Evolutionary conservation across 495 filamentous ascomycete species (phyloP), one percentile per base, ranked within the genome.

Genomic region (Darksidea phi): DNA sequence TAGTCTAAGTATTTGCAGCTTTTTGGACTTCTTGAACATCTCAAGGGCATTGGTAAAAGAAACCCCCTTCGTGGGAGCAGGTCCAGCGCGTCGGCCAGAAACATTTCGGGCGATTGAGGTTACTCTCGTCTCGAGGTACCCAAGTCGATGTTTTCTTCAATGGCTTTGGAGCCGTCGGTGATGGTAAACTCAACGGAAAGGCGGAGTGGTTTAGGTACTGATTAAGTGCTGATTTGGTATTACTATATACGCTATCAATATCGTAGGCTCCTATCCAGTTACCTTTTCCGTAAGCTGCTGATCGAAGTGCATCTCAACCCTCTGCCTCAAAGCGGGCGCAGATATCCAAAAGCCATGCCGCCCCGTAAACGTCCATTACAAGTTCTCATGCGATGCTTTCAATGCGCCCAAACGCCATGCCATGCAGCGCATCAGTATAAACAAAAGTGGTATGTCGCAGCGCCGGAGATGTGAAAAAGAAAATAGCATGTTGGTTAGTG

Each of bases 351-450:
- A 43, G 41, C 41, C 5, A 43, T 43, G 41, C 28, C 28, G 28
- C 28, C 41, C 18, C 41, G 41, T 6, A 20, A 15, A 4, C 41
- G 3, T 20, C 41, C 41, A 15, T 15, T 43, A 43, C 41, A 43
- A n/a, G 41, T 6, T 43, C 41, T 6, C 18, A n/a, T 43, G 41
- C 41, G 41, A 43, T 18, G 8, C 34, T 11, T n/a, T 50, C 43
- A 36, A 59, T 49, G 48, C 57, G 47, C 57, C 57, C 17, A 34
- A 52, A 59, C 57, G 38, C 57, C 57, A 46, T 53, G 47, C 47
- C 57, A 59, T 59, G 57, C 57, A 59, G 49, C 47, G 21, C 48
- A 32, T 37, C 20, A 46, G 48, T 42, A 34, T 25, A 43, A 46
- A 52, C 8, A 28, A 21, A 49, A 10, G 18, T 48, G 24, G 23